A percentile compares a stretch with the other conserved stretches of the same genome.
phyloP scores from a whole-genome alignment of 129 eudicot species.

The Logfia minima region DNA sequence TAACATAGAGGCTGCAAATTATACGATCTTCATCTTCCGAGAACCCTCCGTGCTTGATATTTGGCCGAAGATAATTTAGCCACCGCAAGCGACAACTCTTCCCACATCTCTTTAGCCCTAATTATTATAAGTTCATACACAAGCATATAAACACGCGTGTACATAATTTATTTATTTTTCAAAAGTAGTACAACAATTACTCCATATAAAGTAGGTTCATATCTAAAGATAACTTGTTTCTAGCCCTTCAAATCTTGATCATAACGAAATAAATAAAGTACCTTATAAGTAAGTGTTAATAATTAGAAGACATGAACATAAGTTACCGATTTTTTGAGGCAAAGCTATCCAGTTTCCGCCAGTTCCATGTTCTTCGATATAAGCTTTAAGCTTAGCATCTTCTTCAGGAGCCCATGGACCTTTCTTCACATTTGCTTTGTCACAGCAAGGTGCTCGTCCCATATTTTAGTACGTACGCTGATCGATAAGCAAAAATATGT shows the following conservation, averaged over 20 bases:
- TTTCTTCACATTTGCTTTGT: constrained; percentile 67
- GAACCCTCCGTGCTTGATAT: constrained; percentile 90
- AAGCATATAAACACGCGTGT: not conserved
- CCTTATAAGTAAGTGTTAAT: not conserved
- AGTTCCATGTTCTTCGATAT: constrained; percentile 57
- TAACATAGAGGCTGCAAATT: constrained; percentile 78
- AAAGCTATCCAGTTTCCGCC: constrained; percentile 78
- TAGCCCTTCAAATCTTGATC: not conserved
- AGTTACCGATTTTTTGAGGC: constrained; percentile 56
- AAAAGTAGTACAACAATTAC: not conserved
- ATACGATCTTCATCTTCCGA: constrained; percentile 87
- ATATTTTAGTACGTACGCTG: constrained; percentile 18
- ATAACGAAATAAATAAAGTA: not conserved
- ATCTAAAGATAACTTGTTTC: not conserved
- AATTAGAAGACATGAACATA: not conserved
- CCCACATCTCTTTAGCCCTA: constrained; percentile 90
- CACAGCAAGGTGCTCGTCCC: constrained; percentile 83
- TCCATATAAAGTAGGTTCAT: not conserved
- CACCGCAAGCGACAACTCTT: constrained; percentile 88
- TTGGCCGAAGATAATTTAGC: constrained; percentile 86
- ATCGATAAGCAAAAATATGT: not conserved
- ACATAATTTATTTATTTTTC: not conserved
- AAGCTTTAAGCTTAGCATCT: constrained; percentile 59
- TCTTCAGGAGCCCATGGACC: constrained; percentile 84
- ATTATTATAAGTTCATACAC: constrained; percentile 16